Conservation (phyloP, 345 rosid genomes). For the Erysimum cheiranthoides region DNA sequence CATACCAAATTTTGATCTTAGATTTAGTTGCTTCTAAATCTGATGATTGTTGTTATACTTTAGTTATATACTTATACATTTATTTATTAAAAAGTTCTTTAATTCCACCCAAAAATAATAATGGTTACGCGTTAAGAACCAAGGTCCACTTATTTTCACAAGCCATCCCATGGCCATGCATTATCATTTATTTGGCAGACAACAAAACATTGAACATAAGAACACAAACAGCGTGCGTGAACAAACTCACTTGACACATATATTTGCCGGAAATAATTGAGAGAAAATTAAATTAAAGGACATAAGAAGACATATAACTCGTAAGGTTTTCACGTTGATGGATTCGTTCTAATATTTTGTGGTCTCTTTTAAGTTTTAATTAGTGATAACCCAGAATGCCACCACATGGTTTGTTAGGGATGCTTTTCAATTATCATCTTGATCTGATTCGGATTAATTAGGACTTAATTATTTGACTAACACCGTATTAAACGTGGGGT, state of each 20-base stretch:
- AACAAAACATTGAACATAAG: constrained; percentile 44
- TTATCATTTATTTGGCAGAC: constrained; percentile 44
- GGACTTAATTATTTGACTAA: constrained; percentile 40
- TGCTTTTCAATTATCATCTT: constrained; percentile 44
- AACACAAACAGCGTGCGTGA: constrained; percentile 39
- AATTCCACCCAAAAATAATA: neutral
- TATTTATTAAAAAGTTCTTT: too few relatives aligned
- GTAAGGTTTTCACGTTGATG: constrained; percentile 42
- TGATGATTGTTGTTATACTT: neutral
- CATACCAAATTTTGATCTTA: neutral
- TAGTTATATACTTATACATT: neutral
- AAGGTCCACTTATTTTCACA: constrained; percentile 37
- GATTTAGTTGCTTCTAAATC: neutral
- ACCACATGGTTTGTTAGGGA: constrained; percentile 49
- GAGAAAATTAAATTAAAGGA: constrained; percentile 7
- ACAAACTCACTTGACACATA: constrained; percentile 41
- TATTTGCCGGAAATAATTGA: constrained; percentile 44
- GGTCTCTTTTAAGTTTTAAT: constrained; percentile 29
- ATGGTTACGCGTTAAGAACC: constrained; percentile 30
- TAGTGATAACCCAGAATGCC: constrained; percentile 31
- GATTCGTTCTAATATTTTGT: constrained; percentile 39
- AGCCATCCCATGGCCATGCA: constrained; percentile 42
- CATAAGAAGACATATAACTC: constrained; percentile 39
- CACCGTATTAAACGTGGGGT: constrained; percentile 46
- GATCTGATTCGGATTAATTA: constrained; percentile 45